Evolutionary conservation across 2,329 filamentous ascomycete genomes (phyloP).

Genomic region (Phialophora tarda): DNA sequence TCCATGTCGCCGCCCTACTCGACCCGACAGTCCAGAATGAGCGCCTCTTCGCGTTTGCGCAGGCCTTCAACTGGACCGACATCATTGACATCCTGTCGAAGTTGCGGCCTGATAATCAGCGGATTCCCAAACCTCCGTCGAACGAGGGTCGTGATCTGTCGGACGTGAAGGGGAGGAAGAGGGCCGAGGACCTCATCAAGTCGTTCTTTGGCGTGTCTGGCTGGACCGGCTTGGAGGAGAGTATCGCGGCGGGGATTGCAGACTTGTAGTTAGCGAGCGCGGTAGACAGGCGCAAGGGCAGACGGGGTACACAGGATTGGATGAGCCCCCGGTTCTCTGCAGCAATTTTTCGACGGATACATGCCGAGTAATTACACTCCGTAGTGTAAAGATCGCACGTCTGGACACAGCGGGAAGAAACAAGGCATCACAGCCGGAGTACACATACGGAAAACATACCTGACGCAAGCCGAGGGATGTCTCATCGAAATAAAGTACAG

Average conservation of each 20-base stretch:
- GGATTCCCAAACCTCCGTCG: slow-evolving; percentile 9
- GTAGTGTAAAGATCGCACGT: too few relatives aligned
- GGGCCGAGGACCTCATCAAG: slow-evolving; percentile 27
- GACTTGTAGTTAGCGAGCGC: not conserved
- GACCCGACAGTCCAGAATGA: slow-evolving; percentile 54
- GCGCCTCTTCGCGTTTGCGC: slow-evolving; percentile 61
- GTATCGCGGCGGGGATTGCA: slow-evolving; percentile 11
- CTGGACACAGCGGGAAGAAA: too few relatives aligned
- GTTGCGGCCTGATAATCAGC: slow-evolving; percentile 46
- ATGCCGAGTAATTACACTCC: too few relatives aligned
- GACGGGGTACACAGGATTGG: too few relatives aligned
- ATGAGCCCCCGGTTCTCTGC: too few relatives aligned
- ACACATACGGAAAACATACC: too few relatives aligned
- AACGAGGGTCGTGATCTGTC: slow-evolving; percentile 22
- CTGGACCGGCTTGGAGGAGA: slow-evolving; percentile 28
- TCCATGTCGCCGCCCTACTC: slow-evolving; percentile 61
- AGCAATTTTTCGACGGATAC: too few relatives aligned
- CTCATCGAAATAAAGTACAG: too few relatives aligned
- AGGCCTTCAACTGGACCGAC: slow-evolving; percentile 55
- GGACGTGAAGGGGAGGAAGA: slow-evolving; percentile 16
- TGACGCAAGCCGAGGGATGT: too few relatives aligned
- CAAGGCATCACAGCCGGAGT: too few relatives aligned
- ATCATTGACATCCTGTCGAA: slow-evolving; percentile 47
- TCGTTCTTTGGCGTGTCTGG: slow-evolving; percentile 29
- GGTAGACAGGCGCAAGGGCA: too few relatives aligned